These are phyloP conservation scores for Termitomyces sp. DNA, from an alignment of 768 basidiomycete species.

Conservation along the genomic window DNA sequence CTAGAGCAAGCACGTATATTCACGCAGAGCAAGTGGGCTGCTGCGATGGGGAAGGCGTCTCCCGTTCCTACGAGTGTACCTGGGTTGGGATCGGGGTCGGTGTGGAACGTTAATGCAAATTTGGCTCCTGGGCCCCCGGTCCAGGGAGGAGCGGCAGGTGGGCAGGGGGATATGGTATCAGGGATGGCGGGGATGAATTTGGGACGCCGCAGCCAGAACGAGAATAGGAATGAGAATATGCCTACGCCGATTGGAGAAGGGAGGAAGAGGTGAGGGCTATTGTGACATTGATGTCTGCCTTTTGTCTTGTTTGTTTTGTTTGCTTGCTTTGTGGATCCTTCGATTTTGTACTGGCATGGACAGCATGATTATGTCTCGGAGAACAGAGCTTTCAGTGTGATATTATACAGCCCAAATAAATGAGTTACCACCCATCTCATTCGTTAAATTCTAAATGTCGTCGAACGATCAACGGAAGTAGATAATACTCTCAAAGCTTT, in stretches of 20 bases:
- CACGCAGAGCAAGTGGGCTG: constrained; percentile 32
- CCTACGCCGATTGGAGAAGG: constrained; percentile 11
- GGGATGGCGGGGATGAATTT: constrained; percentile 12
- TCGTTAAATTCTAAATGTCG: too few species aligned
- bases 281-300: not conserved
- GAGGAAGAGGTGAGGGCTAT: constrained; percentile 7
- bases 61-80: constrained; percentile 5
- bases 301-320: not conserved
- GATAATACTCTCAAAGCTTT: not conserved
- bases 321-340: not conserved
- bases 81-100: constrained; percentile 10
- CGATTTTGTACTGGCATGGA: not conserved
- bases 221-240: constrained; percentile 16
- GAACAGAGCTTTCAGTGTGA: not conserved
- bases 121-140: not conserved
- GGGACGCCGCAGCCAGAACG: constrained; percentile 13
- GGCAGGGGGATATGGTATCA: constrained; percentile 7
- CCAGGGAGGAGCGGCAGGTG: not conserved
- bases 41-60: constrained; percentile 3
- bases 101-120: constrained; percentile 10
- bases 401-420: not conserved
- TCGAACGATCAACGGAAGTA: not conserved
- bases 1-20: constrained; percentile 60
- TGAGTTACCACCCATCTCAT: not conserved
- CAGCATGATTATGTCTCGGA: not conserved